phyloP scores from a whole-genome alignment of 2,329 filamentous ascomycete species.

The Botrytis sinoallii region DNA sequence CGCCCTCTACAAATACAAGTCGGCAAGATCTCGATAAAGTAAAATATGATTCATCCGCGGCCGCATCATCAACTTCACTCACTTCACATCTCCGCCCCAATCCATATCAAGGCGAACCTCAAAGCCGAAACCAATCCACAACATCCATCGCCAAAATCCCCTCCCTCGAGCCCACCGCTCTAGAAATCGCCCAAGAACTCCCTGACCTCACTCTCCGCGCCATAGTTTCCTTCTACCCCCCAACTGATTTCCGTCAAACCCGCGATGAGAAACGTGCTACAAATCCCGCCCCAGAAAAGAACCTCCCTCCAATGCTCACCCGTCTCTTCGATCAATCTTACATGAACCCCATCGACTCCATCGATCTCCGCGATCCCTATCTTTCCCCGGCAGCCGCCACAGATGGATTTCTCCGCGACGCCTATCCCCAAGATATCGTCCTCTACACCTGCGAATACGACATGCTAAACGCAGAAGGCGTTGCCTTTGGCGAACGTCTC shows the following conservation, averaged over 20 bases:
- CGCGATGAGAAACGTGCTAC: slow-evolving; percentile 55
- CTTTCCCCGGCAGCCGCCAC: slow-evolving; percentile 57
- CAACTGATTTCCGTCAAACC: slow-evolving; percentile 57
- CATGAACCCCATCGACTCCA: slow-evolving; percentile 46
- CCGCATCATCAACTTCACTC: background rate
- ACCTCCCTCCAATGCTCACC: slow-evolving; percentile 55
- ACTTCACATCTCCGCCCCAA: slow-evolving; percentile 2
- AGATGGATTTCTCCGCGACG: slow-evolving; percentile 47
- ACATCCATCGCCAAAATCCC: slow-evolving; percentile 32
- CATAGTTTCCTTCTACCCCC: slow-evolving; percentile 59
- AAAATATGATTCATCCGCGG: background rate
- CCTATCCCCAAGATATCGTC: slow-evolving; percentile 52
- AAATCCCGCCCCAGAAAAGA: slow-evolving; percentile 54
- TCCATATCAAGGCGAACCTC: background rate
- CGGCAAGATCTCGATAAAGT: background rate
- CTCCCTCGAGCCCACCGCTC: slow-evolving; percentile 34
- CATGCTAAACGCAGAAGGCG: slow-evolving; percentile 60
- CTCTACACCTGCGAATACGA: slow-evolving; percentile 63
- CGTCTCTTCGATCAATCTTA: slow-evolving; percentile 63
- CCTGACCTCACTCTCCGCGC: slow-evolving; percentile 49
- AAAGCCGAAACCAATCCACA: slow-evolving; percentile 17
- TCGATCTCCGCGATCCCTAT: slow-evolving; percentile 49
- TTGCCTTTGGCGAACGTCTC: slow-evolving; percentile 59
- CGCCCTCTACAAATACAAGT: background rate
- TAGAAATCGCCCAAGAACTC: slow-evolving; percentile 36